These are phyloP conservation scores for Fagus crenata DNA, from an alignment of 306 rosid species.

Conservation along the genomic window DNA sequence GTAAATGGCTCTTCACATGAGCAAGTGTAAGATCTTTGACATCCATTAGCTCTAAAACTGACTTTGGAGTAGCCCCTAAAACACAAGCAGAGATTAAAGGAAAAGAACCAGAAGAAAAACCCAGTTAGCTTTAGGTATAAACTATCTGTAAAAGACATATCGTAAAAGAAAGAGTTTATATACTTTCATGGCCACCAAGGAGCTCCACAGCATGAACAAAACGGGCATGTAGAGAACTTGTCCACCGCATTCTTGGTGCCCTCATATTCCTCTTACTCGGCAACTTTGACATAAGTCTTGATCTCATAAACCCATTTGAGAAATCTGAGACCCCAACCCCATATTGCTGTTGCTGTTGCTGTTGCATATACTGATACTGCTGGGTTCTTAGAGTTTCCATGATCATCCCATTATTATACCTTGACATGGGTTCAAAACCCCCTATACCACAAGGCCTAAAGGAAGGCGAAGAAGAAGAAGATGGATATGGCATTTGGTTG, in stretches of 20 bases:
- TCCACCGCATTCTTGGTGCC: constrained; percentile 98
- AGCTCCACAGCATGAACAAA: constrained; percentile 90
- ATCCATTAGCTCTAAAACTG: constrained; percentile 92
- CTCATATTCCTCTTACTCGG: constrained; percentile 67
- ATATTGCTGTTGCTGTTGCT: constrained; percentile 34
- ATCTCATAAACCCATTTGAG: constrained; percentile 48
- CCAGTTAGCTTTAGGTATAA: neutral
- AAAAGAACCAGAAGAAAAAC: neutral
- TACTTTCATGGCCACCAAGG: constrained; percentile 98
- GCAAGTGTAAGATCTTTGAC: constrained; percentile 94
- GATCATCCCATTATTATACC: constrained; percentile 53
- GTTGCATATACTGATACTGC: constrained; percentile 39
- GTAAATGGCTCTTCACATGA: constrained; percentile 97
- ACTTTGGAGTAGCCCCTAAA: constrained; percentile 92
- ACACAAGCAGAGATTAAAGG: neutral
- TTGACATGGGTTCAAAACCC: constrained; percentile 38
- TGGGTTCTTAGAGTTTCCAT: constrained; percentile 45
- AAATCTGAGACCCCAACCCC: constrained; percentile 45
- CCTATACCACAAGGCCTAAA: constrained; percentile 19
- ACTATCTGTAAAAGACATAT: neutral
- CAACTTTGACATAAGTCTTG: constrained; percentile 51
- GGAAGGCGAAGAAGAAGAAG: constrained; percentile 26
- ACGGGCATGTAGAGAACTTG: constrained; percentile 82
- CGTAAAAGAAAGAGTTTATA: neutral
- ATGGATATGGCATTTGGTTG: constrained; percentile 34